phyloP scores from a whole-genome alignment of 2,329 filamentous ascomycete species.

The Diplodia mutila region DNA sequence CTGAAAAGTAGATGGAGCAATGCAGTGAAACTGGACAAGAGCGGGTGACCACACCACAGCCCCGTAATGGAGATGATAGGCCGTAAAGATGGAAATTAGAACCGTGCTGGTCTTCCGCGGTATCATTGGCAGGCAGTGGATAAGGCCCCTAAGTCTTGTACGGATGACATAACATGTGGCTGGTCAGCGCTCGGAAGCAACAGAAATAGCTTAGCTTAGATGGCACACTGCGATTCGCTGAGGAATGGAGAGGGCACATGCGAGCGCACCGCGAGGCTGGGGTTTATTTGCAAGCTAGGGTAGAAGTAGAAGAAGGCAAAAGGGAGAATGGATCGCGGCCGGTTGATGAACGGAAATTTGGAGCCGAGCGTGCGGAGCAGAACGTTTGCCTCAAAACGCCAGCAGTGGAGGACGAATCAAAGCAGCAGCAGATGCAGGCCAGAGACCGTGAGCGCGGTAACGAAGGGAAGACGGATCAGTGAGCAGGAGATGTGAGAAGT shows the following conservation, averaged over 20 bases:
- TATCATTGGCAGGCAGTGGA: neutral
- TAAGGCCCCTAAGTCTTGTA: slow-evolving; percentile 5
- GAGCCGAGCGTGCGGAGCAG: neutral
- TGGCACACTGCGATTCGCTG: neutral
- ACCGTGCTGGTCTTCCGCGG: neutral
- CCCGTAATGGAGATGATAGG: neutral
- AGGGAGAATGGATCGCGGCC: neutral
- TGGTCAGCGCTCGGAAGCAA: neutral
- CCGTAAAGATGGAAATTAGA: neutral
- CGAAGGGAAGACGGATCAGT: neutral
- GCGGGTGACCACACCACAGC: slow-evolving; percentile 12
- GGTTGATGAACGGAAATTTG: neutral
- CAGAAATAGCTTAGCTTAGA: slow-evolving; percentile 14
- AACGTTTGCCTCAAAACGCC: neutral
- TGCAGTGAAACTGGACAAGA: slow-evolving; percentile 1
- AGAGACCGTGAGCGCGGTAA: neutral
- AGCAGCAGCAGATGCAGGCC: neutral
- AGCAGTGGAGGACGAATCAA: neutral
- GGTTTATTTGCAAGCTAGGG: neutral
- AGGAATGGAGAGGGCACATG: neutral
- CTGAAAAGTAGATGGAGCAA: neutral
- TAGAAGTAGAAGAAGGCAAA: neutral
- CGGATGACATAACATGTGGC: slow-evolving; percentile 16
- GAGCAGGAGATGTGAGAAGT: neutral
- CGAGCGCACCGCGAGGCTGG: neutral